Evolutionary conservation across 2,329 filamentous ascomycete genomes (phyloP), one percentile per base, ranked within the genome.

Genomic region (Coniella vitis): DNA sequence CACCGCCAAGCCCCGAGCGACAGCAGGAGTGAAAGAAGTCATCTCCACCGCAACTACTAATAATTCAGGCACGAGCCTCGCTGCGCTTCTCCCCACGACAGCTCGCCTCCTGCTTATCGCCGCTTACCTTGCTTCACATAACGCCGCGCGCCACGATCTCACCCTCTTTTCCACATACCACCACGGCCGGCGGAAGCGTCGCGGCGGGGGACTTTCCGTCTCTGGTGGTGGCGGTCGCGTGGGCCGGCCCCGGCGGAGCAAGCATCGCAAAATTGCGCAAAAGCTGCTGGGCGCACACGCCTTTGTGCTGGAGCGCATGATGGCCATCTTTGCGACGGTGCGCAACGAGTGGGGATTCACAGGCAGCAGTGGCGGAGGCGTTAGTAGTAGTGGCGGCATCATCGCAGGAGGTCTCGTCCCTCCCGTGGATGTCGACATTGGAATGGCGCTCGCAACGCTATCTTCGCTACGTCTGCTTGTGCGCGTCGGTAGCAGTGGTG

Each of bases 91-190:
- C 5, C 87, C 87, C 0, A 83, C 83, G 47, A 86, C 83, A 43
- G 83, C 87, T 2, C 84, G 86, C 36, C 77, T 87, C 46, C 74
- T 91, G 22, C 77, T 93, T 10, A 74, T 90, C 21, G 81, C 87
- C 32, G 84, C 87, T 3, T 93, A 93, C 66, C 78, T 93, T 3
- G 85, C 87, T 45, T 89, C 86, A 1, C 87, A 88, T 72, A 93
- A 90, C 63, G 79, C 84, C 13, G 69, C 84, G 1, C 76, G 81
- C n/a, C 80, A 86, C 60, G 87, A 93, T 63, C 69, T 80, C 4
- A 74, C 80, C 1, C 80, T 88, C 60, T 93, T 93, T 70, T 88
- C 86, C 57, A 88, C 86, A 12, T 76, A 79, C 60, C 76, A 83
- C 49, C 65, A 81, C 63, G 71, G 73, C 57, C 64, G 70, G 41